Percentiles rank a stretch among this genome's conserved stretches.
phyloP scores from a whole-genome alignment of 306 rosid genomes.

The Amphicarpaea edgeworthii region DNA sequence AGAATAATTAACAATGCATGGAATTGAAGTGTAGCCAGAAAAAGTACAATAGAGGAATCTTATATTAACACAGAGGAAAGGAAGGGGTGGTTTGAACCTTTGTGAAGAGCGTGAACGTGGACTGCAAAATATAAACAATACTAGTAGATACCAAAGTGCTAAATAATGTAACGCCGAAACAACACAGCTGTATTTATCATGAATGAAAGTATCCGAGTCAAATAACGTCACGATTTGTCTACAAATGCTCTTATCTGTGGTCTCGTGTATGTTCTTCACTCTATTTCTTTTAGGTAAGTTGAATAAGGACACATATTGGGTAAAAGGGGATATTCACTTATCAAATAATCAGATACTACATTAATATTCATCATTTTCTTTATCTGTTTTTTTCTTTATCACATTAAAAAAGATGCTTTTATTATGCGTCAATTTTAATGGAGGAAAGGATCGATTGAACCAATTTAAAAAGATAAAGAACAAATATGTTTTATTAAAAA shows the following conservation, averaged over 20 bases:
- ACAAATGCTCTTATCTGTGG: neutral
- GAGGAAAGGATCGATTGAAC: no score
- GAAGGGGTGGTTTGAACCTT: neutral
- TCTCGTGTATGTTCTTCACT: neutral
- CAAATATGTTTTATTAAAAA: no score
- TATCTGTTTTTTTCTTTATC: no score
- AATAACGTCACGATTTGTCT: neutral
- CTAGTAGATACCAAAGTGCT: no score
- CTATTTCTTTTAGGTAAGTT: neutral
- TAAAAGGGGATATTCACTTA: no score
- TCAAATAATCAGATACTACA: no score
- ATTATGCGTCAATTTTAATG: no score
- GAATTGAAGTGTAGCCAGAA: neutral
- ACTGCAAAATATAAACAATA: neutral
- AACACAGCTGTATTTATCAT: neutral
- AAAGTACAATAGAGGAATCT: neutral
- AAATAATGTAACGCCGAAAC: neutral
- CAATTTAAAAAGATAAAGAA: no score
- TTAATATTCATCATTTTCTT: no score
- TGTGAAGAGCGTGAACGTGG: neutral
- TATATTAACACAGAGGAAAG: neutral
- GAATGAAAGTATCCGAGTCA: neutral
- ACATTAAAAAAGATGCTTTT: no score
- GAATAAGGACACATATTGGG: neutral
- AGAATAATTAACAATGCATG: neutral